These are phyloP conservation scores for Carpinus fangiana DNA, from an alignment of 306 rosid genomes.

Conservation along the genomic window DNA sequence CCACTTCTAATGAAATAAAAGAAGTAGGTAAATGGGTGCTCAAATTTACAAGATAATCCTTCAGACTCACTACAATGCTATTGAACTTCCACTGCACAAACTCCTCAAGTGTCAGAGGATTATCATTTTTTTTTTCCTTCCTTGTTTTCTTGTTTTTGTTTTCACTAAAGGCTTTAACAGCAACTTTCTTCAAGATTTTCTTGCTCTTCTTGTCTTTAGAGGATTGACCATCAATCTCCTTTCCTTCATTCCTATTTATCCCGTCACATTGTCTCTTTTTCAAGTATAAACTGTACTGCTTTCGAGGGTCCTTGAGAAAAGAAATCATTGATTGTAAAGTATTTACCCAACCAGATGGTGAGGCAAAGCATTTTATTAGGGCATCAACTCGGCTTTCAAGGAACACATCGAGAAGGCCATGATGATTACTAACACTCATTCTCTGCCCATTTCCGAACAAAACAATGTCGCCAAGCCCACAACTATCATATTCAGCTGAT, in stretches of 20 bases:
- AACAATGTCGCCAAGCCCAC: constrained; percentile 38
- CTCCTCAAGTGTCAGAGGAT: constrained; percentile 28
- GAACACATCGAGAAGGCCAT: constrained; percentile 15
- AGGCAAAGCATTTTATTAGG: neutral
- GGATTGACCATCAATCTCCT: neutral
- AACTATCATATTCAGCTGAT: constrained; percentile 1
- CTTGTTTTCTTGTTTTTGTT: constrained; percentile 5
- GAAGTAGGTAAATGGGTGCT: constrained; percentile 53
- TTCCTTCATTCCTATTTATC: neutral
- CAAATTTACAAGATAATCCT: constrained; percentile 14
- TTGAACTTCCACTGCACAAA: constrained; percentile 19
- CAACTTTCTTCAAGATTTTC: constrained; percentile 20
- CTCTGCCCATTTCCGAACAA: constrained; percentile 24
- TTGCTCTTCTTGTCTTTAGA: constrained; percentile 4
- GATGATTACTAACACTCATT: constrained; percentile 22
- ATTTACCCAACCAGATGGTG: constrained; percentile 20
- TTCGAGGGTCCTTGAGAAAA: constrained; percentile 27
- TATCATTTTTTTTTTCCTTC: neutral
- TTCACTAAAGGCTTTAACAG: neutral
- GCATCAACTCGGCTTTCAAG: constrained; percentile 16
- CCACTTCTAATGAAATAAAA: constrained; percentile 28
- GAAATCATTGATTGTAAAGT: constrained; percentile 3
- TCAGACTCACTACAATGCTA: constrained; percentile 12
- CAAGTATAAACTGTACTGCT: constrained; percentile 32
- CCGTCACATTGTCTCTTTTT: neutral